Conservation (phyloP, 2,329 filamentous ascomycete species). For the Nemania serpens region DNA sequence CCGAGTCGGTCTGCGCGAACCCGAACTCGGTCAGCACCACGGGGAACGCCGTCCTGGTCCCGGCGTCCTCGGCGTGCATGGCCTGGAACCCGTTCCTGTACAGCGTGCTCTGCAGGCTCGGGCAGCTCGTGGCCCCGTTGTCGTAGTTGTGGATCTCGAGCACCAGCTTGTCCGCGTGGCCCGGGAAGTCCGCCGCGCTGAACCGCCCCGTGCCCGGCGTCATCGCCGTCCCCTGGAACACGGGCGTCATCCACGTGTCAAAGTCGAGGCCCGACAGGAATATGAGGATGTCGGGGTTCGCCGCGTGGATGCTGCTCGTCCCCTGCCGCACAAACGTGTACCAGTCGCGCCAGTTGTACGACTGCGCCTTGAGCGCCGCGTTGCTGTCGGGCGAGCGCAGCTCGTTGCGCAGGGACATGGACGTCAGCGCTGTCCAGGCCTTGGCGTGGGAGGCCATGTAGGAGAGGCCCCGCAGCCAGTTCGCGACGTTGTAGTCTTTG, state of each 20-base stretch:
- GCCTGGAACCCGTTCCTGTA: conserved; percentile 59
- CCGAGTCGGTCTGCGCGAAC: conserved; percentile 53
- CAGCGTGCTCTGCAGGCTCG: conserved; percentile 50
- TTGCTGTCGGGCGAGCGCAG: conserved; percentile 50
- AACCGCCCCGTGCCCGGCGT: conserved; percentile 53
- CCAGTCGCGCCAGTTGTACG: conserved; percentile 63
- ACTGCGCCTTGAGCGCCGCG: conserved; percentile 39
- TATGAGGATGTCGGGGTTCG: conserved; percentile 58
- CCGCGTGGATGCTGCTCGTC: conserved; percentile 54
- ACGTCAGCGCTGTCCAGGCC: conserved; percentile 52
- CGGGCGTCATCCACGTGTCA: conserved; percentile 58
- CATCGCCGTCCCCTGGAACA: conserved; percentile 54
- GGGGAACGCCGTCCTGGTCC: conserved; percentile 50
- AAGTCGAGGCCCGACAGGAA: conserved; percentile 64
- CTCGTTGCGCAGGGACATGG: conserved; percentile 61
- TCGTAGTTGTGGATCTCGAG: conserved; percentile 67
- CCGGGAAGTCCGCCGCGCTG: conserved; percentile 50
- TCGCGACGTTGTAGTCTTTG: conserved; percentile 58
- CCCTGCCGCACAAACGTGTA: conserved; percentile 56
- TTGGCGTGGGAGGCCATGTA: conserved; percentile 65
- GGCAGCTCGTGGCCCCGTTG: conserved; percentile 54
- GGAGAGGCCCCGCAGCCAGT: conserved; percentile 63
- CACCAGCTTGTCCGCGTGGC: conserved; percentile 59
- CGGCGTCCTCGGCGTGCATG: conserved; percentile 43
- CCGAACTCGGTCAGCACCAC: conserved; percentile 61